A percentile compares a stretch with the other conserved stretches of the same genome.
These are phyloP conservation scores for Coemansia sp. DNA, from an alignment of 192 early-diverging fungal genomes.

Conservation along the genomic window DNA sequence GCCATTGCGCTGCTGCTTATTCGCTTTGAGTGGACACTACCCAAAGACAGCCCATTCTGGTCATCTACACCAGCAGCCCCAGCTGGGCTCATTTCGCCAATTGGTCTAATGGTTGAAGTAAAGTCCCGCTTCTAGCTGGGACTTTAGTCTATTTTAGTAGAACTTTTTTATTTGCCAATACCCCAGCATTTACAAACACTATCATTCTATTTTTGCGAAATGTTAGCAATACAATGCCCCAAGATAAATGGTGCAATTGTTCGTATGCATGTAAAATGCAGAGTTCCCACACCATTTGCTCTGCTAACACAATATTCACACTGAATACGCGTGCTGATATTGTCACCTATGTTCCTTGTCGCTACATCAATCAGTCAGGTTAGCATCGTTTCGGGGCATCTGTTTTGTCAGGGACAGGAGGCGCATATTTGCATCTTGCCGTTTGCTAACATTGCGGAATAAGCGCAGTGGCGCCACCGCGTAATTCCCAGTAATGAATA, in stretches of 20 bases:
- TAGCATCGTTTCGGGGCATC: not conserved
- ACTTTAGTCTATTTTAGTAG: not conserved
- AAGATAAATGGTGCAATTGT: not conserved
- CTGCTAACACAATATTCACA: not conserved
- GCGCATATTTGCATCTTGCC: not conserved
- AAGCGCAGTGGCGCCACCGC: not conserved
- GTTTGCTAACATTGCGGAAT: not conserved
- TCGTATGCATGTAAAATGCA: not conserved
- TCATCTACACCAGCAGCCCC: constrained; percentile 30
- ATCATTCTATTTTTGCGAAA: not conserved
- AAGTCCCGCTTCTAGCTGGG: not conserved
- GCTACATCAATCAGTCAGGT: not conserved
- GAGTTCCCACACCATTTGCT: not conserved
- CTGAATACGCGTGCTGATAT: not conserved
- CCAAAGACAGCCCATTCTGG: constrained; percentile 43
- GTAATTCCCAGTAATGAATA: not conserved
- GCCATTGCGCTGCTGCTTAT: constrained; percentile 56
- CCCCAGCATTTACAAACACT: not conserved
- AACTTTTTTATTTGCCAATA: not conserved
- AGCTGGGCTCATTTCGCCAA: constrained; percentile 48
- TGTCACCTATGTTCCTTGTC: not conserved
- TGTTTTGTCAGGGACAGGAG: not conserved
- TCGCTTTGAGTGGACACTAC: constrained; percentile 46
- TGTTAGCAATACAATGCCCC: not conserved
- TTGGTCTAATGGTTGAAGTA: constrained; percentile 28